A percentile compares a stretch with the other conserved stretches of the same genome.
Conservation (phyloP, 257 asterid species). For the Gentiana straminea region DNA sequence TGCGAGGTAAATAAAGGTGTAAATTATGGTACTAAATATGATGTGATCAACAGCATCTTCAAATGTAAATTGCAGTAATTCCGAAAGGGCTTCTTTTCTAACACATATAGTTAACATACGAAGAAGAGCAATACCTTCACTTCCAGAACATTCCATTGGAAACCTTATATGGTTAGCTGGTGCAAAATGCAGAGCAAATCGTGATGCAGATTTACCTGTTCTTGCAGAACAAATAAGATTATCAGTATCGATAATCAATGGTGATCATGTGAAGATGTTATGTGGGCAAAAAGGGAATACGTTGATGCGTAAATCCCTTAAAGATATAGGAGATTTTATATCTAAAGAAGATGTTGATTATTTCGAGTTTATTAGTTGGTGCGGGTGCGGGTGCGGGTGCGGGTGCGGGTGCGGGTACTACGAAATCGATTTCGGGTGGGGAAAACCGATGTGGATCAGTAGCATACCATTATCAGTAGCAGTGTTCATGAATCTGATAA, state of each 20-base stretch:
- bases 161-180: conserved; percentile 62
- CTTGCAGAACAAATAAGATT: conserved; percentile 27
- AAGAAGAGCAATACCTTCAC: conserved; percentile 33
- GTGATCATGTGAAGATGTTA: conserved; percentile 30
- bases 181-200: conserved; percentile 16
- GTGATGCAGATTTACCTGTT: conserved; percentile 8
- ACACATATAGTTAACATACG: conserved; percentile 64
- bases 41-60: conserved; percentile 16
- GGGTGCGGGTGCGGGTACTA: neutral
- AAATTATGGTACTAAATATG: no score
- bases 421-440: conserved; percentile 14
- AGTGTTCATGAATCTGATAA: neutral
- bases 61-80: conserved; percentile 8
- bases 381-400: conserved; percentile 31
- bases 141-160: conserved; percentile 35
- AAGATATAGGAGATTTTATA: conserved; percentile 43
- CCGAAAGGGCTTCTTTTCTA: conserved; percentile 28
- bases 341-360: conserved; percentile 28
- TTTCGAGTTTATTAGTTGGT: conserved; percentile 65
- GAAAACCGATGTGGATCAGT: conserved; percentile 9
- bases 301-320: conserved; percentile 27
- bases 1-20: neutral
- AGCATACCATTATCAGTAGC: neutral
- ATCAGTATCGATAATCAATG: conserved; percentile 30
- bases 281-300: conserved; percentile 26